A percentile compares a stretch with the other conserved stretches of the same genome.
Evolutionary conservation across 2,329 filamentous ascomycete genomes (phyloP).

Genomic region (Verticillium nonalfalfae): DNA sequence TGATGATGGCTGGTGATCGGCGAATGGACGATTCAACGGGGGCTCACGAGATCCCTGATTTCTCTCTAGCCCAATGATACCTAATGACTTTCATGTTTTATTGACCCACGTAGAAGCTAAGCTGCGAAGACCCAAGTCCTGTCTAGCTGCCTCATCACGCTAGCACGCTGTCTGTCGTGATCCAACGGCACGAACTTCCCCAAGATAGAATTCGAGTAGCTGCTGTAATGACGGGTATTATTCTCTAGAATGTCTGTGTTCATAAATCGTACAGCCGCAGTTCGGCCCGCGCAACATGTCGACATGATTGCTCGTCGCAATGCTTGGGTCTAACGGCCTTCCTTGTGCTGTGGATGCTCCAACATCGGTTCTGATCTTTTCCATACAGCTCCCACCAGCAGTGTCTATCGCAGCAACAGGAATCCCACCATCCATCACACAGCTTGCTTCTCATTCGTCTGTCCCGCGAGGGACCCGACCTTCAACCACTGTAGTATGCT

Average conservation of each 20-base stretch:
- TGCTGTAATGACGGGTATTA: background rate
- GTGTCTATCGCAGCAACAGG: too few relatives aligned
- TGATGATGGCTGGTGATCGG: slow-evolving; percentile 14
- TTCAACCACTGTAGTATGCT: slow-evolving; percentile 19
- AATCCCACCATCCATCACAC: background rate
- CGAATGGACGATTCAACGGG: too few relatives aligned
- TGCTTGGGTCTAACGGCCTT: background rate
- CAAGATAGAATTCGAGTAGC: background rate
- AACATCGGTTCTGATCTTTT: background rate
- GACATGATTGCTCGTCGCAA: background rate
- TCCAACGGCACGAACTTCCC: too few relatives aligned
- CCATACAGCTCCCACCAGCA: too few relatives aligned
- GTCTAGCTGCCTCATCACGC: too few relatives aligned
- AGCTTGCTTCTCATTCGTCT: background rate
- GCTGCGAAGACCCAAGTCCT: too few relatives aligned
- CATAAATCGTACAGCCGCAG: background rate
- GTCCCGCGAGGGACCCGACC: background rate
- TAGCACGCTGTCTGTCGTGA: too few relatives aligned
- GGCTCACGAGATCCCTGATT: too few relatives aligned
- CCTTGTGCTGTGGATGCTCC: background rate
- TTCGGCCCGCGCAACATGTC: background rate
- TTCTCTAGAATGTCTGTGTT: background rate
- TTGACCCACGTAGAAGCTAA: too few relatives aligned
- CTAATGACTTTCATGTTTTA: too few relatives aligned
- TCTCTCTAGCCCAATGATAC: too few relatives aligned